A percentile compares a stretch with the other conserved stretches of the same genome.
Conservation (phyloP, 1,284 basidiomycete species). For the Farysia itapuensis region DNA sequence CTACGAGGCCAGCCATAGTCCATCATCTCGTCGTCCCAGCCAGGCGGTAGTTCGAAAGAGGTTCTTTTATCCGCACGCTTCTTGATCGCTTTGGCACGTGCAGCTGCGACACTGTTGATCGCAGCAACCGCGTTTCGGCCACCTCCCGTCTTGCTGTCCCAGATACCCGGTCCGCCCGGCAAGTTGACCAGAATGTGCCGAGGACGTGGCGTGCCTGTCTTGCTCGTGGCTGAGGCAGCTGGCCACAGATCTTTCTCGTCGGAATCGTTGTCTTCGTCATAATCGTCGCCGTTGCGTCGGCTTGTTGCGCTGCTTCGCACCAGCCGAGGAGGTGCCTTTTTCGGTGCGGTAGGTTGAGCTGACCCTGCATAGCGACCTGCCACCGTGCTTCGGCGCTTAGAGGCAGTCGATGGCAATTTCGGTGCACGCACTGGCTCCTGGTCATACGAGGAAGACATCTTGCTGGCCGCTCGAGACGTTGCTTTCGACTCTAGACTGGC, state of each 20-base stretch:
- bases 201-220: conserved; percentile 30
- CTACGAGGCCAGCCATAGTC: conserved; percentile 38
- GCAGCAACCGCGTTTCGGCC: conserved; percentile 33
- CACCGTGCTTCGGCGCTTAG: conserved; percentile 1
- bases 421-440: background rate
- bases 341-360: conserved; percentile 10
- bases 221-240: conserved; percentile 26
- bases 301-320: conserved; percentile 9
- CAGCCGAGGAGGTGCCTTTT: conserved; percentile 23
- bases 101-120: conserved; percentile 33
- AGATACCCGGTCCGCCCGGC: conserved; percentile 37
- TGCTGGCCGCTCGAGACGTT: conserved; percentile 18
- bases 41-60: conserved; percentile 21
- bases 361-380: conserved; percentile 8
- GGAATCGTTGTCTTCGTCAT: conserved; percentile 9
- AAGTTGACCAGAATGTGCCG: conserved; percentile 38
- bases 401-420: background rate
- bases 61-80: conserved; percentile 16
- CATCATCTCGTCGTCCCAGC: conserved; percentile 34
- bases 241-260: conserved; percentile 28
- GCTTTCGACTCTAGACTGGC: conserved; percentile 20
- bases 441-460: conserved; percentile 10
- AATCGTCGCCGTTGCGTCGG: conserved; percentile 1
- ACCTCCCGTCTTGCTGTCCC: conserved; percentile 38
- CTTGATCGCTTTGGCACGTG: conserved; percentile 34